Percentiles rank a stretch among this genome's conserved stretches.
Evolutionary conservation across 345 rosid genomes (phyloP).

Genomic region (Citropsis articulata): DNA sequence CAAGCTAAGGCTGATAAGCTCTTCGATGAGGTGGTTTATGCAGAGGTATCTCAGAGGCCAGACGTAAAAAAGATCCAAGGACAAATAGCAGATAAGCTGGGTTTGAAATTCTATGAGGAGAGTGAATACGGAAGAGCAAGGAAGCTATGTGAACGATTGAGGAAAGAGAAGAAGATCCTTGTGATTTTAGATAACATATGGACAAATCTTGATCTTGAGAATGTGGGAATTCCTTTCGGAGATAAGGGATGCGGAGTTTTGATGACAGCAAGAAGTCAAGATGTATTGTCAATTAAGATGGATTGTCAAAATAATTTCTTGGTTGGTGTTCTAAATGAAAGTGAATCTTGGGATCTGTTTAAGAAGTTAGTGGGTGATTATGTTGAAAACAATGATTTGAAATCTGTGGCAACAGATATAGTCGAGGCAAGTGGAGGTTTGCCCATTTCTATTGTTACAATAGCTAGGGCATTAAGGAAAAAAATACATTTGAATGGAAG

Average conservation of each 20-base stretch:
- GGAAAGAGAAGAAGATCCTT: conserved; percentile 6
- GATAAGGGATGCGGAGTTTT: conserved; percentile 26
- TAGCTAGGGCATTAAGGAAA: conserved; percentile 22
- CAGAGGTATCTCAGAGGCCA: background rate
- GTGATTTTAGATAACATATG: conserved; percentile 23
- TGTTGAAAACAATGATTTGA: background rate
- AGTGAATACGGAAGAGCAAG: conserved; percentile 4
- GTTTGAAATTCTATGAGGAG: background rate
- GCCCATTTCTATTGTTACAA: conserved; percentile 21
- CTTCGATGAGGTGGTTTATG: background rate
- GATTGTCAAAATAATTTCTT: background rate
- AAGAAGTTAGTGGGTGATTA: conserved; percentile 12
- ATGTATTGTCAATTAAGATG: conserved; percentile 16
- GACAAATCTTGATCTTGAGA: conserved; percentile 17
- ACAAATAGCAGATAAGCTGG: conserved; percentile 15
- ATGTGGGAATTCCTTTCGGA: conserved; percentile 29
- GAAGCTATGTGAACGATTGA: background rate
- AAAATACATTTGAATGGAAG: conserved; percentile 17
- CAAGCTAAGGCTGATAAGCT: background rate
- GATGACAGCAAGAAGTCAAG: conserved; percentile 11
- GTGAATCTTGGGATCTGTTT: conserved; percentile 33
- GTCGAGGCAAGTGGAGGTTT: conserved; percentile 27
- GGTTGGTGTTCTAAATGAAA: conserved; percentile 4
- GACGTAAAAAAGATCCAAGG: conserved; percentile 23
- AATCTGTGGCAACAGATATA: conserved; percentile 9